These are phyloP conservation scores for Centella asiatica DNA, from an alignment of 129 eudicot genomes.

Conservation along the genomic window DNA sequence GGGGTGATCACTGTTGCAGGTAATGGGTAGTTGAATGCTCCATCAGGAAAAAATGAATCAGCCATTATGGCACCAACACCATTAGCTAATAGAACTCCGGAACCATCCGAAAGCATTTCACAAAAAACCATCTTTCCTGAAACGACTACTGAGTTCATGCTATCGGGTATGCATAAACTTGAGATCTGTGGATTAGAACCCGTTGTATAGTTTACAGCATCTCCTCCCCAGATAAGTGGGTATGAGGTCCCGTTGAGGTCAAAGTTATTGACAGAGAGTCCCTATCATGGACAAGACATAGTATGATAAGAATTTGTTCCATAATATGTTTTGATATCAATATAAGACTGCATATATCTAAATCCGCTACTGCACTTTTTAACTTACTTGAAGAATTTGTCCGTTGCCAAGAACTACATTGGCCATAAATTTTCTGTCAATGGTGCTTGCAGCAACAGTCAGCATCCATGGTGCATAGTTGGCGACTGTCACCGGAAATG, in stretches of 20 bases:
- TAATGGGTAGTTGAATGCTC: conserved; percentile 11
- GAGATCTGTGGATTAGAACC: conserved; percentile 18
- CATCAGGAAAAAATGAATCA: not conserved
- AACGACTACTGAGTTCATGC: conserved; percentile 9
- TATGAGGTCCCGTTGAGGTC: conserved; percentile 25
- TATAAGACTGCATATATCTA: too few relatives aligned
- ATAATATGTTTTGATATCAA: too few relatives aligned
- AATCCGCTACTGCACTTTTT: too few relatives aligned
- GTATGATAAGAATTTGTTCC: not conserved
- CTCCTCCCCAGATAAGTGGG: conserved; percentile 35
- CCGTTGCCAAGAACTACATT: conserved; percentile 20
- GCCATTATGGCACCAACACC: not conserved
- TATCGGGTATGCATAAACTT: not conserved
- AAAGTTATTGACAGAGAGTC: conserved; percentile 20
- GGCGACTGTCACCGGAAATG: conserved; percentile 7
- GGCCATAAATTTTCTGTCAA: conserved; percentile 21
- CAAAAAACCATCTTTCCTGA: not conserved
- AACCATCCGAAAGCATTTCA: not conserved
- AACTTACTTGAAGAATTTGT: conserved; percentile 15
- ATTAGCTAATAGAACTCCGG: not conserved
- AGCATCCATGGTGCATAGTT: conserved; percentile 25
- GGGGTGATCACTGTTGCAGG: conserved; percentile 12
- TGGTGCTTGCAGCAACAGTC: conserved; percentile 31
- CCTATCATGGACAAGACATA: conserved; percentile 2
- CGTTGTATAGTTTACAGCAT: conserved; percentile 20